Evolutionary conservation across 352 stramenopile genomes (phyloP).

Genomic region (Aphanomyces stellatus): DNA sequence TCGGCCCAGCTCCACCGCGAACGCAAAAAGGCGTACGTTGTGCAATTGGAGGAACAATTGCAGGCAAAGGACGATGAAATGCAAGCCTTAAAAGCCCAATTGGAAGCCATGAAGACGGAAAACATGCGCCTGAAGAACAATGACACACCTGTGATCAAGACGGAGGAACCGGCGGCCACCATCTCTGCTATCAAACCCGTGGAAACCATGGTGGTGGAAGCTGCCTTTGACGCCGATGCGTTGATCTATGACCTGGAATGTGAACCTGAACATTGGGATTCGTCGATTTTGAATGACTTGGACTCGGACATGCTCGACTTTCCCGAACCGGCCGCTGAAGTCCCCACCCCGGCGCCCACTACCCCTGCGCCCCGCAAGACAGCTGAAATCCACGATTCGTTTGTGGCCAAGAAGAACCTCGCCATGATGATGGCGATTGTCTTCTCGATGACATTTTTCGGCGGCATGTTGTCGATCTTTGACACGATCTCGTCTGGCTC

Average conservation of each 20-base stretch:
- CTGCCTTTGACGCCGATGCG: conserved; percentile 42
- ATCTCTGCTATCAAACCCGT: background rate
- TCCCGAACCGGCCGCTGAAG: background rate
- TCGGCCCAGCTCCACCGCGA: conserved; percentile 80
- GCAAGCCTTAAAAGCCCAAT: conserved; percentile 58
- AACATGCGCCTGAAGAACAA: conserved; percentile 54
- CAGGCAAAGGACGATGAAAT: conserved; percentile 75
- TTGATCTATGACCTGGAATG: conserved; percentile 63
- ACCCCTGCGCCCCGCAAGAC: background rate
- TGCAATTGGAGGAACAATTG: conserved; percentile 75
- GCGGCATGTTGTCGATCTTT: conserved; percentile 59
- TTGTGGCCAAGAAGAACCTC: conserved; percentile 79
- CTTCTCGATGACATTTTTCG: conserved; percentile 80
- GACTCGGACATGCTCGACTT: conserved; percentile 15
- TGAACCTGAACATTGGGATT: conserved; percentile 20
- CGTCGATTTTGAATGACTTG: conserved; percentile 20
- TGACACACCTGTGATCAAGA: conserved; percentile 1
- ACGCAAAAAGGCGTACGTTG: conserved; percentile 84
- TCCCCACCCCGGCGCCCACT: background rate
- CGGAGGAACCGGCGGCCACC: background rate
- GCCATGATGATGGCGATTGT: conserved; percentile 87
- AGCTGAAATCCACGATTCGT: conserved; percentile 19
- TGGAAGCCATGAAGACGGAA: conserved; percentile 59
- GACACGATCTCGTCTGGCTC: conserved; percentile 56
- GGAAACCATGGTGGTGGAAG: conserved; percentile 5